Conservation (phyloP, 2,329 filamentous ascomycete species). For the Microdochium nivale region DNA sequence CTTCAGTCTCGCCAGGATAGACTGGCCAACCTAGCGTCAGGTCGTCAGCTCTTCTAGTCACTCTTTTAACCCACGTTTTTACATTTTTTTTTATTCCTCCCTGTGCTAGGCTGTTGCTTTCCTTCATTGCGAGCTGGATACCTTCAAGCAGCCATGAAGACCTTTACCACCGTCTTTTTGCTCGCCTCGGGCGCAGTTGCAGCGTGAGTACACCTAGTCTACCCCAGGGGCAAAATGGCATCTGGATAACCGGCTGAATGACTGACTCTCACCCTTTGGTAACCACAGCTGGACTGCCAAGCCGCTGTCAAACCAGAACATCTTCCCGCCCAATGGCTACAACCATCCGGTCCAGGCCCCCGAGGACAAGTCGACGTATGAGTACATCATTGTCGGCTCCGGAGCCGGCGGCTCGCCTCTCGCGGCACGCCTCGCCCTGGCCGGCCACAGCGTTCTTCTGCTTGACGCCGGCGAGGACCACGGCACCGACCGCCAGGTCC, state of each 20-base stretch:
- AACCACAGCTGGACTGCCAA: not conserved
- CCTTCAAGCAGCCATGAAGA: not conserved
- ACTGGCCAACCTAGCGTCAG: no score
- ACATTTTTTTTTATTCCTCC: no score
- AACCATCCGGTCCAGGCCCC: not conserved
- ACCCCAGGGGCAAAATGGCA: not conserved
- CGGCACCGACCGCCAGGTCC: conserved; percentile 11
- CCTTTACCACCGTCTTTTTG: not conserved
- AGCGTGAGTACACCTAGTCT: not conserved
- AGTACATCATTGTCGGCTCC: conserved; percentile 44
- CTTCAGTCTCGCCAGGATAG: no score
- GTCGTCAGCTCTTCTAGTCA: no score
- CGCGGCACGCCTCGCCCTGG: conserved; percentile 38
- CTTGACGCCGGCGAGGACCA: conserved; percentile 34
- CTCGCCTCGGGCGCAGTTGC: not conserved
- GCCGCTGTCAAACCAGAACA: not conserved
- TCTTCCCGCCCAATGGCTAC: conserved; percentile 1
- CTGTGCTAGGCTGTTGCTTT: no score
- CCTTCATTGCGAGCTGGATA: no score
- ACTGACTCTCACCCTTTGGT: not conserved
- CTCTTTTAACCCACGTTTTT: no score
- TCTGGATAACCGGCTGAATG: no score
- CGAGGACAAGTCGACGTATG: conserved; percentile 22
- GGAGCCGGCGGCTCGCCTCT: conserved; percentile 42
- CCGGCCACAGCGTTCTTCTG: conserved; percentile 40